A percentile compares a stretch with the other conserved stretches of the same genome.
Conservation (phyloP, 768 basidiomycete genomes). For the Xanthoconium purpureum region DNA sequence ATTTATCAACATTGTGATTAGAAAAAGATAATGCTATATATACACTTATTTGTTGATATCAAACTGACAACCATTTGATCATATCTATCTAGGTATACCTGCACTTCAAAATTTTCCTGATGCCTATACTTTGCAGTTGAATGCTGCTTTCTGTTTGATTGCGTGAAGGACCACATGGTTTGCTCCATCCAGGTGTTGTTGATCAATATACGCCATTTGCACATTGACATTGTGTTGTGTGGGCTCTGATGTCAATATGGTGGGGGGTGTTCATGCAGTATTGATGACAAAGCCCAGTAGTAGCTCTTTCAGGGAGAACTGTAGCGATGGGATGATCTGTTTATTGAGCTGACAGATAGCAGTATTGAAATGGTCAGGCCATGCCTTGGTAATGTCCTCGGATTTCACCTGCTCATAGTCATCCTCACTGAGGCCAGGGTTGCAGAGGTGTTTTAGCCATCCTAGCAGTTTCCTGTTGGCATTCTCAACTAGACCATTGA, state of each 20-base stretch:
- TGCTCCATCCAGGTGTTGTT: neutral
- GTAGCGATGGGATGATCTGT: neutral
- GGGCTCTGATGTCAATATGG: too few relatives aligned
- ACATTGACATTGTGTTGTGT: neutral
- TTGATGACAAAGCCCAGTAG: neutral
- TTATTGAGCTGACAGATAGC: neutral
- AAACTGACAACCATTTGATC: too few relatives aligned
- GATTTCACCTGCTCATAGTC: neutral
- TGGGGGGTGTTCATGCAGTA: neutral
- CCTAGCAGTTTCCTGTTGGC: constrained; percentile 33
- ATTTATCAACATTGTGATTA: too few relatives aligned
- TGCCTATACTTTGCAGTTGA: neutral
- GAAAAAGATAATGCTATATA: too few relatives aligned
- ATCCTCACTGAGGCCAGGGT: constrained; percentile 32
- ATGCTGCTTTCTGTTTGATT: neutral
- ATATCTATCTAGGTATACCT: too few relatives aligned
- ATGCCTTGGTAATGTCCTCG: neutral
- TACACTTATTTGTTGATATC: too few relatives aligned
- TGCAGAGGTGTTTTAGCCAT: constrained; percentile 29
- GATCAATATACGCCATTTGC: neutral
- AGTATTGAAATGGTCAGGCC: neutral
- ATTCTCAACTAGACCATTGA: constrained; percentile 37
- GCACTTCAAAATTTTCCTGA: too few relatives aligned
- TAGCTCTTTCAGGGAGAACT: neutral
- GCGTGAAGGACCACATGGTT: neutral